phyloP scores from a whole-genome alignment of 139 green algal species.

The Picochlorum sp. region DNA sequence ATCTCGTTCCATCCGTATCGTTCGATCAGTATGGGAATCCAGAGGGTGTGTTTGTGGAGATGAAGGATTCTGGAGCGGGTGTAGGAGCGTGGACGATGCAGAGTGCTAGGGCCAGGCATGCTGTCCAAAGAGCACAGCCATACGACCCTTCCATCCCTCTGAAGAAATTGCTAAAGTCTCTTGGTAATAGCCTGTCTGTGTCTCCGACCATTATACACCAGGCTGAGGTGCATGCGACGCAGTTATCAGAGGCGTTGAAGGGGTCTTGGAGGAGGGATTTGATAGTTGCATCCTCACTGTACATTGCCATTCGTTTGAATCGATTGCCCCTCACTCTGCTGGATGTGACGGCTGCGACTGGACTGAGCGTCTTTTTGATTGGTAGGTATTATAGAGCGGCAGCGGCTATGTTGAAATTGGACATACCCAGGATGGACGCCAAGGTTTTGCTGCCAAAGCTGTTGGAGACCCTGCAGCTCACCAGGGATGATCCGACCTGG shows the following conservation, averaged over 20 bases:
- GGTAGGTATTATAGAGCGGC: conserved; percentile 1
- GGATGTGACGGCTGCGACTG: background rate
- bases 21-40: background rate
- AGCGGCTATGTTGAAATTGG: background rate
- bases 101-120: background rate
- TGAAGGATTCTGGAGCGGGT: conserved; percentile 4
- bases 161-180: background rate
- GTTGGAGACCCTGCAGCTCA: background rate
- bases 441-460: conserved; percentile 1
- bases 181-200: background rate
- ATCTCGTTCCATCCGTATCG: background rate
- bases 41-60: background rate
- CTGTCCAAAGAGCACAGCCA: background rate
- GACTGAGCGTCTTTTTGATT: background rate
- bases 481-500: no score
- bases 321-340: conserved; percentile 3
- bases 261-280: background rate
- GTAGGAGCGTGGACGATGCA: background rate
- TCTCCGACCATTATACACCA: background rate
- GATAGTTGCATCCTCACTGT: background rate
- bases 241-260: background rate
- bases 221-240: background rate
- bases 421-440: background rate
- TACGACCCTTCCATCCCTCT: background rate
- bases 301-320: conserved; percentile 6